Percentiles rank a stretch among this genome's conserved stretches.
Evolutionary conservation across 2,329 filamentous ascomycete genomes (phyloP).

Genomic region (Didymella arachidicola): DNA sequence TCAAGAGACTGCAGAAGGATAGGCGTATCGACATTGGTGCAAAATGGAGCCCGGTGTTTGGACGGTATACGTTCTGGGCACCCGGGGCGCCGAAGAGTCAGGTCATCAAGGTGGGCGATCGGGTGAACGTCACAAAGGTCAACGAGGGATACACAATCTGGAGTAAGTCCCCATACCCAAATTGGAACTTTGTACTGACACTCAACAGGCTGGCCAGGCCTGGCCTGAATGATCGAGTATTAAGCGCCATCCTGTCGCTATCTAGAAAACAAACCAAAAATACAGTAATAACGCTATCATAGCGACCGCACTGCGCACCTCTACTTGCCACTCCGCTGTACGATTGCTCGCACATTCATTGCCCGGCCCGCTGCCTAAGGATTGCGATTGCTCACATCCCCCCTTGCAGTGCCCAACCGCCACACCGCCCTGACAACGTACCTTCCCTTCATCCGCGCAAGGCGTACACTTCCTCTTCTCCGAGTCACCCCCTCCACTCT

Average conservation of each 20-base stretch:
- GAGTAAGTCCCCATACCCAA: slow-evolving; percentile 46
- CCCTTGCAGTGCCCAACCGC: slow-evolving; percentile 4
- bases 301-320: neutral
- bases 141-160: slow-evolving; percentile 53
- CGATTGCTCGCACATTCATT: neutral
- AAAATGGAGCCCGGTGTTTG: slow-evolving; percentile 59
- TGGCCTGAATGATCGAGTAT: neutral
- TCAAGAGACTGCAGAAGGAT: slow-evolving; percentile 57
- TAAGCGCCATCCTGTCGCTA: neutral
- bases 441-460: neutral
- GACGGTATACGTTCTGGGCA: slow-evolving; percentile 55
- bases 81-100: slow-evolving; percentile 22
- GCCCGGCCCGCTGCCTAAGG: neutral
- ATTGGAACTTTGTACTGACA: neutral
- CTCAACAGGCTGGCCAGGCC: slow-evolving; percentile 14
- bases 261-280: neutral
- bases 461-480: neutral
- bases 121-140: slow-evolving; percentile 51
- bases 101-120: slow-evolving; percentile 52
- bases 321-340: neutral
- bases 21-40: slow-evolving; percentile 55
- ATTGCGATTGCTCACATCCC: slow-evolving; percentile 1
- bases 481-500: no score
- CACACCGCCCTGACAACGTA: slow-evolving; percentile 1
- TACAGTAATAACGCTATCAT: neutral